Evolutionary conservation across 495 filamentous ascomycete species (phyloP), one percentile per base, ranked within the genome.

Genomic region (Xanthoparmelia taractica): DNA sequence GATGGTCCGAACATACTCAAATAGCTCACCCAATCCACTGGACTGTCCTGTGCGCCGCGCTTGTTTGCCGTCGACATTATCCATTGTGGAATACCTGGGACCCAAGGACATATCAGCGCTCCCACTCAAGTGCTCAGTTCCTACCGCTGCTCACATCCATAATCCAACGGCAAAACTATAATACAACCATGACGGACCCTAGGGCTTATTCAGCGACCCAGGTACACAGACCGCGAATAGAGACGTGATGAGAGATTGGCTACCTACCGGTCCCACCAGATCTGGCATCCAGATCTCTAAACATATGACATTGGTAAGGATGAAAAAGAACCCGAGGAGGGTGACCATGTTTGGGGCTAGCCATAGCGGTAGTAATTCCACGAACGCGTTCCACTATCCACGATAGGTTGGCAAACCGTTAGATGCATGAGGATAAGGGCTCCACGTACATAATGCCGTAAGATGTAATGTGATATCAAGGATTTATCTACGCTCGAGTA

Each of bases 1-100:
- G 20, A 34, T 11, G 33, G 55, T 56, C 11, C 36, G 45, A 63
- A 70, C 84, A 67, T 78, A 88, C 85, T 98, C 94, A 78, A 98
- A 98, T 25, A 98, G 84, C 74, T 98, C 94, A 63, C 94, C 94
- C 33, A 98, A 78, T 15, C 90, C 90, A 70, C 91, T 96, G 47
- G 94, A 97, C 18, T 93, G 96, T 8, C 94, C 93, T 11, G 95
- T 98, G 64, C 94, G 82, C 61, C 94, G 80, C 33, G 94, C 94
- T 77, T 98, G 94, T 79, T 98, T 98, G 63, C 94, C 94, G 73
- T 98, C 94, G 45, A 98, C 86, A 71, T 98, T 98, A 78, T 98
- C 94, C 85, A 98, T 88, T 17, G 94, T 98, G 43, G 93, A 96
- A 76, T 97, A 97, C 77, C 85, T 85, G 69, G 61, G 60, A 41